These are phyloP conservation scores for Fistulina hepatica DNA, from an alignment of 1,284 basidiomycete species.

Conservation along the genomic window DNA sequence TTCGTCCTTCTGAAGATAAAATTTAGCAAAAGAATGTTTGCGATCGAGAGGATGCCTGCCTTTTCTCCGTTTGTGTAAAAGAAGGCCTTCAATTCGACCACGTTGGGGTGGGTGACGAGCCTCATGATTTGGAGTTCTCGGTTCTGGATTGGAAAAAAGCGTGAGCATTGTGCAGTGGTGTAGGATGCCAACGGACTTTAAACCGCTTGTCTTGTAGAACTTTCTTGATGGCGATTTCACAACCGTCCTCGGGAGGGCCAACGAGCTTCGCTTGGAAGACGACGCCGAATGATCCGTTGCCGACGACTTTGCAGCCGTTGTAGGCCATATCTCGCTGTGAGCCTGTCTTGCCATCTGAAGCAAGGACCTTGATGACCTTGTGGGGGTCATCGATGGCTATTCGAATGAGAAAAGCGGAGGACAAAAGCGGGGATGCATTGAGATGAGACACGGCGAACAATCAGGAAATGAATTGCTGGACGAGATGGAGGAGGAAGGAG, in stretches of 20 bases:
- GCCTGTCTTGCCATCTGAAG: constrained; percentile 90
- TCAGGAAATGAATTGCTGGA: background rate
- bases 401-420: no score
- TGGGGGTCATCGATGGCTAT: constrained; percentile 87
- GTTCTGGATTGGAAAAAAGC: constrained; percentile 50
- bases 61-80: constrained; percentile 99
- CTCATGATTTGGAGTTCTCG: constrained; percentile 99
- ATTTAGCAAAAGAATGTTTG: constrained; percentile 12
- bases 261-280: constrained; percentile 85
- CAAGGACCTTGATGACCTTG: constrained; percentile 90
- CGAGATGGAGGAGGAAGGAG: constrained; percentile 3
- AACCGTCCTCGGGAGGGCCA: constrained; percentile 45
- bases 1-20: constrained; percentile 83
- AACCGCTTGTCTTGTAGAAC: constrained; percentile 99
- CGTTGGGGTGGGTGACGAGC: constrained; percentile 94
- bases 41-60: constrained; percentile 39
- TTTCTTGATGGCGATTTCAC: constrained; percentile 99
- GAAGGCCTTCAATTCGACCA: constrained; percentile 95
- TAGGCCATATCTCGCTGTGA: constrained; percentile 85
- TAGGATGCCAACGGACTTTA: constrained; percentile 61
- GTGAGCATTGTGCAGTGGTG: constrained; percentile 12
- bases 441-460: constrained; percentile 11
- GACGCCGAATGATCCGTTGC: constrained; percentile 98
- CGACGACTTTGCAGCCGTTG: constrained; percentile 96
- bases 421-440: constrained; percentile 15